Evolutionary conservation across 768 basidiomycete species (phyloP).

Genomic region (Leccinellum albellum): DNA sequence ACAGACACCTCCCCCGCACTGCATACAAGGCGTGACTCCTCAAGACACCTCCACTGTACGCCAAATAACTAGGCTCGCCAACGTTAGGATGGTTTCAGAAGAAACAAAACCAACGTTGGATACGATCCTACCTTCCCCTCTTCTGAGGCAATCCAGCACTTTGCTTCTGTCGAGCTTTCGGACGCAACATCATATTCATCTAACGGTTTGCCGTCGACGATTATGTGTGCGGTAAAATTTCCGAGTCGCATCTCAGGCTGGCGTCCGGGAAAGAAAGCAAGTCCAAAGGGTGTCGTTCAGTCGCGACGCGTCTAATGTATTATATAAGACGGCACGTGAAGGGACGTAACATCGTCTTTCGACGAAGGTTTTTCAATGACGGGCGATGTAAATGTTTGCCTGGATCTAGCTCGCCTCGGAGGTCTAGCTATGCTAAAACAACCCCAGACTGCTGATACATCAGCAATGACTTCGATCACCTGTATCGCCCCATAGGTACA

Average conservation of each 20-base stretch:
- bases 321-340: no score
- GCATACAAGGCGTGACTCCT: background rate
- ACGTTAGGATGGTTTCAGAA: background rate
- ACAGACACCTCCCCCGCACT: background rate
- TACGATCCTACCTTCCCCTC: background rate
- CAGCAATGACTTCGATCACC: no score
- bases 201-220: background rate
- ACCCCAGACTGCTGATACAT: no score
- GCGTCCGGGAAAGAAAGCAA: background rate
- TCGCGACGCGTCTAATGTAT: no score
- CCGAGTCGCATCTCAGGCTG: background rate
- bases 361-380: no score
- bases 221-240: background rate
- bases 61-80: slow-evolving; percentile 6
- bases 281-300: no score
- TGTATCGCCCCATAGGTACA: no score
- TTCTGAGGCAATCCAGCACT: background rate
- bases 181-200: background rate
- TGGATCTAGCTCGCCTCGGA: no score
- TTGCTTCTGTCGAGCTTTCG: background rate
- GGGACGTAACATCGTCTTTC: no score
- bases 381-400: no score
- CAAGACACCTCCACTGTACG: slow-evolving; percentile 12
- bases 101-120: no score
- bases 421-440: no score